A percentile compares a stretch with the other conserved stretches of the same genome.
phyloP scores from a whole-genome alignment of 1,139 yeast species.

The Arxiozyma heterogenica region DNA sequence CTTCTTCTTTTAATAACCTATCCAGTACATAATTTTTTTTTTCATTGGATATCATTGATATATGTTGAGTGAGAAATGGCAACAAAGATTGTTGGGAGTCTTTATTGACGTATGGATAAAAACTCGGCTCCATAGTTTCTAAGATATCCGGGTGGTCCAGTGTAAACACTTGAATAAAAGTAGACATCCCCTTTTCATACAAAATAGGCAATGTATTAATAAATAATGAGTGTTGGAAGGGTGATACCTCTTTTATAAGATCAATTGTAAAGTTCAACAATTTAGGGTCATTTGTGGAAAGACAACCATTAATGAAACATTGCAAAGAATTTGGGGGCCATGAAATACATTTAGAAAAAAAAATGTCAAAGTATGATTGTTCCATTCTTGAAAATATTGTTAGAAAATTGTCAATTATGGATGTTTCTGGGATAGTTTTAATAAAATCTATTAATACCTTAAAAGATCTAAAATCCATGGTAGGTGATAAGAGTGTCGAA shows the following conservation, averaged over 20 bases:
- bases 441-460: slow-evolving; percentile 8
- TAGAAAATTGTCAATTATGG: slow-evolving; percentile 6
- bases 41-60: not conserved
- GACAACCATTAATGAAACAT: slow-evolving; percentile 10
- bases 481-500: slow-evolving; percentile 17
- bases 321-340: slow-evolving; percentile 12
- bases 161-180: not conserved
- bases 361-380: not conserved
- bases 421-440: not conserved
- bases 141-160: not conserved
- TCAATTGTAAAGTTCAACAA: not conserved
- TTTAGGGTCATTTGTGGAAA: not conserved
- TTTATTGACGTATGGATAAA: not conserved
- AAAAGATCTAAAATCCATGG: slow-evolving; percentile 12
- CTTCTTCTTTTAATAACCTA: not conserved
- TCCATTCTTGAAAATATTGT: slow-evolving; percentile 3
- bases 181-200: not conserved
- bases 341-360: not conserved
- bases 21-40: not conserved
- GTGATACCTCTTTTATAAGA: not conserved
- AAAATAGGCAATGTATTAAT: not conserved
- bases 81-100: not conserved
- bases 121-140: not conserved
- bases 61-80: not conserved
- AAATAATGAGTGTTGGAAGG: not conserved